Evolutionary conservation across 2,329 filamentous ascomycete genomes (phyloP).

Genomic region (Ophiostoma novo-ulmi): DNA sequence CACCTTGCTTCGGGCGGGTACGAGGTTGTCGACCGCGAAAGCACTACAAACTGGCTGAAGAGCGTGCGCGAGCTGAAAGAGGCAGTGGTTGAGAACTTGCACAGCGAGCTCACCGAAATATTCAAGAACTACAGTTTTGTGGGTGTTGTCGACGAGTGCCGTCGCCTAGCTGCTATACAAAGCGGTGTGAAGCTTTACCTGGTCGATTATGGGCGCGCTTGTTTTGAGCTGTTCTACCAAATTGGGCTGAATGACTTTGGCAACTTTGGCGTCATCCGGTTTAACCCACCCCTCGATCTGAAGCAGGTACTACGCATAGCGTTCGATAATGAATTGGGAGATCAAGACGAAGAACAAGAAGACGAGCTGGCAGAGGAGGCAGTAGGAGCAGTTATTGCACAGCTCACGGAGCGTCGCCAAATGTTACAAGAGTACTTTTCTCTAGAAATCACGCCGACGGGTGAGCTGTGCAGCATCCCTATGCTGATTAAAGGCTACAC

Average conservation of each 20-base stretch:
- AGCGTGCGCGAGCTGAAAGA: constrained; percentile 81
- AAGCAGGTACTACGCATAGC: constrained; percentile 66
- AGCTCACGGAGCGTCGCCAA: constrained; percentile 69
- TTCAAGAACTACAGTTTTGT: constrained; percentile 89
- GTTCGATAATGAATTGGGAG: constrained; percentile 46
- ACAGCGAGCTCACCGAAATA: constrained; percentile 79
- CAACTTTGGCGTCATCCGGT: constrained; percentile 75
- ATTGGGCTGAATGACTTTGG: constrained; percentile 90
- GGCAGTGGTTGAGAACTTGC: constrained; percentile 73
- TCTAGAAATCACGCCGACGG: constrained; percentile 71
- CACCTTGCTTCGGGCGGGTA: constrained; percentile 52
- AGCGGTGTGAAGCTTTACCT: constrained; percentile 87
- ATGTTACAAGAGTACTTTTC: constrained; percentile 94
- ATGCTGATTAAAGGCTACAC: constrained; percentile 84
- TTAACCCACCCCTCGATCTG: constrained; percentile 70
- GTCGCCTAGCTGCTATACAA: constrained; percentile 87
- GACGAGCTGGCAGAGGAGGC: constrained; percentile 18
- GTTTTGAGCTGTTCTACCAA: constrained; percentile 92
- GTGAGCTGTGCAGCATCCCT: constrained; percentile 73
- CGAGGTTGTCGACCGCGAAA: constrained; percentile 63
- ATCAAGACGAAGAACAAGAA: constrained; percentile 58
- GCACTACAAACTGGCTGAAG: constrained; percentile 66
- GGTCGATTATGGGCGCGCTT: constrained; percentile 83
- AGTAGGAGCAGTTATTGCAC: constrained; percentile 57
- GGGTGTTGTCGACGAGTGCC: constrained; percentile 80